Base-by-base conservation (phyloP, 1,284 basidiomycete species). In the Vanrija pseudolonga region DNA sequence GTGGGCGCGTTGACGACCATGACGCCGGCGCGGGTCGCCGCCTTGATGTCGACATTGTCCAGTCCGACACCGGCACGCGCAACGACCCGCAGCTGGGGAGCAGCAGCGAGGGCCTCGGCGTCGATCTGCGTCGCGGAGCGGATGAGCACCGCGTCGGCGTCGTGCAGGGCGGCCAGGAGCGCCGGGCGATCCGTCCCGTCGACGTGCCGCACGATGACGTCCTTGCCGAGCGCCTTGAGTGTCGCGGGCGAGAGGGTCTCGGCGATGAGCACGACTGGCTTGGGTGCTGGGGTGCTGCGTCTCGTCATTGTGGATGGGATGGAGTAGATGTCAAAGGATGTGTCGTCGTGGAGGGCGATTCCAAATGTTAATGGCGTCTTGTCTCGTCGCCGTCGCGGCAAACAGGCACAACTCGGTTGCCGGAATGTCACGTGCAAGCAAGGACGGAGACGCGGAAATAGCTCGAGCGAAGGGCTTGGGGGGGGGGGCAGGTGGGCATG, bases 1-100 rank as follows among this genome's bases (percentile, higher is more conserved):
- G 52, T 54, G 4, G 56, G 56, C 17, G 56, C 53, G 38, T 57
- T 57, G 47, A 54, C 48, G 37, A 57, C 56, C 38, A 49, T 53
- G 36, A 57, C 47, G 22, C 56, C 56, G 24, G 47, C 45, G 22
- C n/a, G 8, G 9, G 44, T 50, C 0, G 56, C 56, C 1, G 56
- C 51, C 17, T 47, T 46, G 40, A 57, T 53, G 48, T 57, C 56
- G 28, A 57, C 50, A 18, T 57, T 57, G 51, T 57, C 56, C 11
- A 57, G 47, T 0, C 56, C 56, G 18, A 57, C 56, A 9, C 56
- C 56, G 14, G 52, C 47, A 11, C 53, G 52, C 17, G 53, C 56
- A 5, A 57, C 41, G 20, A 54, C 51, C 37, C 51, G 53, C 44
- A 57, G 52, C 6, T 47, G 5, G 1, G 26, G 45, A 3, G 45